Conservation (phyloP, 2,329 filamentous ascomycete species). For the Claviceps paspali region DNA sequence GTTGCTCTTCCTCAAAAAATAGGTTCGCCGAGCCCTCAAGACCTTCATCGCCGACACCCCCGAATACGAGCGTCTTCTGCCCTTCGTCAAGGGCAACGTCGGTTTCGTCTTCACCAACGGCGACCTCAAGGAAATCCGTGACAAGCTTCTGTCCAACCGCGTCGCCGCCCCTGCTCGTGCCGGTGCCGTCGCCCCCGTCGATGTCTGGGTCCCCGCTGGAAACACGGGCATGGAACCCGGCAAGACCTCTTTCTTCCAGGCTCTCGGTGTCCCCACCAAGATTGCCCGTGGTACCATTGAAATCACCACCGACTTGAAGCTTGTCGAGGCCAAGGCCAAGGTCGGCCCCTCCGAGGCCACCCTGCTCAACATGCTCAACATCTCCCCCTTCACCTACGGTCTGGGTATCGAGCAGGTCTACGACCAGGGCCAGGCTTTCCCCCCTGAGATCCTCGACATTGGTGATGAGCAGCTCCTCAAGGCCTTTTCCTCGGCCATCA, state of each 20-base stretch:
- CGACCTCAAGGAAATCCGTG: constrained; percentile 82
- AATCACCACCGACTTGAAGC: constrained; percentile 96
- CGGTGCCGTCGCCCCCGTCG: constrained; percentile 82
- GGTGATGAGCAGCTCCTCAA: constrained; percentile 86
- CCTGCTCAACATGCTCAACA: constrained; percentile 99
- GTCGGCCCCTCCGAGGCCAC: constrained; percentile 98
- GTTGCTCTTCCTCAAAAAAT: constrained; percentile 1
- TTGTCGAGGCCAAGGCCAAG: constrained; percentile 83
- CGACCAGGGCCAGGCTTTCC: constrained; percentile 91
- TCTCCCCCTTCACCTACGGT: constrained; percentile 99
- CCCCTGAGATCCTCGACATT: constrained; percentile 75
- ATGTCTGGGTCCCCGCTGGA: constrained; percentile 91
- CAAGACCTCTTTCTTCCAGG: constrained; percentile 99
- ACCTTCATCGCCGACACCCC: constrained; percentile 81
- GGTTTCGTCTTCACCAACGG: constrained; percentile 99
- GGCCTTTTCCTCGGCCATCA: constrained; percentile 65
- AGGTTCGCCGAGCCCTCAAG: constrained; percentile 94
- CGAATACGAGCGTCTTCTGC: constrained; percentile 96
- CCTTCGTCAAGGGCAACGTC: constrained; percentile 92
- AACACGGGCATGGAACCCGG: constrained; percentile 99
- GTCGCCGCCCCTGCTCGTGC: constrained; percentile 96
- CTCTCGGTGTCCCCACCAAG: constrained; percentile 99
- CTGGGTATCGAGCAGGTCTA: constrained; percentile 95
- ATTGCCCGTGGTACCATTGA: constrained; percentile 99
- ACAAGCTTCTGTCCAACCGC: constrained; percentile 93